Conservation (phyloP, 2,329 filamentous ascomycete genomes). For the Canariomyces notabilis region DNA sequence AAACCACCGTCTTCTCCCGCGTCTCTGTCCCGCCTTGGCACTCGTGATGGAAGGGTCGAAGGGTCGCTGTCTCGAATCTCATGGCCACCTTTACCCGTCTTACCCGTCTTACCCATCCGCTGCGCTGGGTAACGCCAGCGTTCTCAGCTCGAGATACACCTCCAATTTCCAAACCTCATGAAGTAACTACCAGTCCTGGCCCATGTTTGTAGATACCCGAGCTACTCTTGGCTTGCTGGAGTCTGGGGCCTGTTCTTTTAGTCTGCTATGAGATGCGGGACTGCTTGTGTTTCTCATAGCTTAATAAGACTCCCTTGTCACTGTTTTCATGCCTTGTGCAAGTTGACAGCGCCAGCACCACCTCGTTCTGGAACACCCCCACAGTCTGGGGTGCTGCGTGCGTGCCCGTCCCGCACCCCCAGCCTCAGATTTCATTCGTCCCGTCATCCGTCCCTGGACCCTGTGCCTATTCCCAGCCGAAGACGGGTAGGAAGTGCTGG, state of each 20-base stretch:
- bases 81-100: too few species aligned
- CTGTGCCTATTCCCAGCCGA: constrained; percentile 32
- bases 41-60: not conserved
- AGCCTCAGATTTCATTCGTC: constrained; percentile 11
- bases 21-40: not conserved
- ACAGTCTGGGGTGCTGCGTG: constrained; percentile 1
- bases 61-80: too few species aligned
- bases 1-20: not conserved
- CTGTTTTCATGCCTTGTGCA: constrained; percentile 23
- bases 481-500: constrained; percentile 31
- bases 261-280: too few species aligned
- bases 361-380: constrained; percentile 18
- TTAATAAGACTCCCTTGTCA: constrained; percentile 8
- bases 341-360: constrained; percentile 10
- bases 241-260: too few species aligned
- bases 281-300: too few species aligned
- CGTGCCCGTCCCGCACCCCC: constrained; percentile 11
- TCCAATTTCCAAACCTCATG: too few species aligned
- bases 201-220: too few species aligned
- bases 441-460: constrained; percentile 15
- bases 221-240: too few species aligned
- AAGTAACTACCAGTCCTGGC: too few species aligned
- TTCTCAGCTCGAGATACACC: too few species aligned
- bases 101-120: too few species aligned
- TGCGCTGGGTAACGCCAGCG: too few species aligned